A percentile compares a stretch with the other conserved stretches of the same genome.
Evolutionary conservation across 345 rosid species (phyloP).

Genomic region (Citrus unshiu): DNA sequence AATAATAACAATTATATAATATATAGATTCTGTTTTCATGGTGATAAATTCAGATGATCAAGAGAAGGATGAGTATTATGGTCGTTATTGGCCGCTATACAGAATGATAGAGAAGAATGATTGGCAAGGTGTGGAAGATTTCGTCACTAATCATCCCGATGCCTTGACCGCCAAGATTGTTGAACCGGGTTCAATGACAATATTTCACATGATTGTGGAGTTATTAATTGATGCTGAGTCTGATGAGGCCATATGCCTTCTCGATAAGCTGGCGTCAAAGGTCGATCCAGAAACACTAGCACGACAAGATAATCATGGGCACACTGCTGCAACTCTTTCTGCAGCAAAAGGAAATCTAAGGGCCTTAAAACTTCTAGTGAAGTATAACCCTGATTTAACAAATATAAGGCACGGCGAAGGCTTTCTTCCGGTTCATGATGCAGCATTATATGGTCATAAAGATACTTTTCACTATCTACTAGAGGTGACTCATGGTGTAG

Average conservation of each 20-base stretch:
- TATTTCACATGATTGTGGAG: neutral
- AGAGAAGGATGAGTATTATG: too few species aligned
- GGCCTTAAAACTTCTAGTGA: neutral
- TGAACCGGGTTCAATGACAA: fast-evolving
- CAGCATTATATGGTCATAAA: neutral
- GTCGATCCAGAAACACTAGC: neutral
- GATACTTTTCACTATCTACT: neutral
- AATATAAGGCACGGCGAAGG: fast-evolving
- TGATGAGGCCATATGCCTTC: neutral
- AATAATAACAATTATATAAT: too few species aligned
- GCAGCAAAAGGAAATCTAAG: neutral
- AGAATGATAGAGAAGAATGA: neutral
- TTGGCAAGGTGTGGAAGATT: neutral
- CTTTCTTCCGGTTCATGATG: neutral
- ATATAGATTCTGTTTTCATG: too few species aligned
- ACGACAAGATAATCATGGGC: fast-evolving
- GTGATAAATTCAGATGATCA: too few species aligned
- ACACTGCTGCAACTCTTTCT: neutral
- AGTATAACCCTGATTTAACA: neutral
- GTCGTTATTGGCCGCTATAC: too few species aligned
- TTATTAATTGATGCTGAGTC: neutral
- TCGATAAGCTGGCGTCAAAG: neutral
- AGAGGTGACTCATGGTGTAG: neutral
- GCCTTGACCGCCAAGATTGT: neutral
- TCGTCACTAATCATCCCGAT: neutral